Evolutionary conservation across 768 basidiomycete species (phyloP), one percentile per base, ranked within the genome.

Genomic region (Auricularia heimuer): DNA sequence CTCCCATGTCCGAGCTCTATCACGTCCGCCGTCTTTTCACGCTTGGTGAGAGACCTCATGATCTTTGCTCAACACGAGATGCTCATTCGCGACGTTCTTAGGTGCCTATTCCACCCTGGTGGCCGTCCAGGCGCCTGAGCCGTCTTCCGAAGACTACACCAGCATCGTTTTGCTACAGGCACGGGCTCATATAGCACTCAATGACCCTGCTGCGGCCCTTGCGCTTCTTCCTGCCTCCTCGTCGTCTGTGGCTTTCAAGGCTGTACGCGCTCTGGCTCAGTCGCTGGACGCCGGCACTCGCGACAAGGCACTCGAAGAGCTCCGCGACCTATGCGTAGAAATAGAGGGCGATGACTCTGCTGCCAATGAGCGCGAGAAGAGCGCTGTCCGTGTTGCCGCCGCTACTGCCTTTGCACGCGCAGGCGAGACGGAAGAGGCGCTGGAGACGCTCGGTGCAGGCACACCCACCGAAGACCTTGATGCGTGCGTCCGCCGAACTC

Each of bases 371-470:
- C 81, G 78, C 65, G 92, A 91, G 68, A 91, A 86, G 72, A 83
- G 85, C 21, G 73, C 85, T 54, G 92, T 95, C 4, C 80, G 85
- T 63, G 90, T 92, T 35, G 76, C 92, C 21, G 91, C 92, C 36
- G 93, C 87, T n/a, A 92, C 88, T 12, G 91, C 92, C 0, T 96
- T 96, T 73, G 82, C 87, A 16, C 78, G 84, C 39, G 90, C 90
- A 16, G 89, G 87, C 2, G 94, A 97, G 76, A 76, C 90, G 11
- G 94, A 97, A 75, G 94, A 98, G 76, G 94, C 94, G 1, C 77
- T 97, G 33, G 94, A 96, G 75, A 94, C 91, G 0, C 80, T 98
- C 37, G 86, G 87, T 7, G 83, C 77, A 10, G 82, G 82, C 54
- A 73, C 82, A 4, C 88, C 86, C 61, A 84, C 85, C 37, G 83